Evolutionary conservation across 768 basidiomycete genomes (phyloP), one percentile per base, ranked within the genome.

Genomic region (Pulveroboletus sp.): DNA sequence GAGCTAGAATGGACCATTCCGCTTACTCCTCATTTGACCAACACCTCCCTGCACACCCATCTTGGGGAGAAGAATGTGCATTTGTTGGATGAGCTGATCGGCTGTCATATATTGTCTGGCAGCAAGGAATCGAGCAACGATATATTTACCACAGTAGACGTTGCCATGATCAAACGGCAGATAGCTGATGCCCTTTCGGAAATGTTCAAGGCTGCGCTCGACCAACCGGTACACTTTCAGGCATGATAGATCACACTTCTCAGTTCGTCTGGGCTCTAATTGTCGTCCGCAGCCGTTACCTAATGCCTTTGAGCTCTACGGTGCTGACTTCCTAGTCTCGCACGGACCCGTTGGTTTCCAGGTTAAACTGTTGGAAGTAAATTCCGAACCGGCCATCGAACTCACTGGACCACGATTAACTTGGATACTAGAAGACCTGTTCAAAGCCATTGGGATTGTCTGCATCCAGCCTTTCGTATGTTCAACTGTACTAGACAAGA

Each of bases 311-410:
- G 95, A 98, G 64, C 78, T 98, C 14, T 98, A 85, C 60, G 97
- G 97, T 0, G 78, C 89, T n/a, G 97, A 99, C 66, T 87, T 99
- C 50, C 73, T 98, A 13, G 77, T 97, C 49, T 77, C 76, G 44
- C 78, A 79, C 60, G 58, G 52, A 41, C 54, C 54, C 46, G 40
- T 45, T 6, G 60, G 64, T 8, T 78, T 82, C 47, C 75, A 80
- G 52, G 83, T 91, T 14, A 83, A 85, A 47, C 72, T 97, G 2
- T 75, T 97, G 25, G 97, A 98, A 67, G 76, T 95, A 60, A 99
- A 99, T 63, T 84, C 95, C 6, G 94, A 94, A 55, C 95, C 97
- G 2, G 97, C 97, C 37, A 95, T 98, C 50, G 90, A 94, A 60
- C 78, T 95, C 46, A 94, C 94, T 0, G 97, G 94, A 1, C 78